Evolutionary conservation across 768 basidiomycete species (phyloP), one percentile per base, ranked within the genome.

Genomic region (Hemileccinum rubropunctum): DNA sequence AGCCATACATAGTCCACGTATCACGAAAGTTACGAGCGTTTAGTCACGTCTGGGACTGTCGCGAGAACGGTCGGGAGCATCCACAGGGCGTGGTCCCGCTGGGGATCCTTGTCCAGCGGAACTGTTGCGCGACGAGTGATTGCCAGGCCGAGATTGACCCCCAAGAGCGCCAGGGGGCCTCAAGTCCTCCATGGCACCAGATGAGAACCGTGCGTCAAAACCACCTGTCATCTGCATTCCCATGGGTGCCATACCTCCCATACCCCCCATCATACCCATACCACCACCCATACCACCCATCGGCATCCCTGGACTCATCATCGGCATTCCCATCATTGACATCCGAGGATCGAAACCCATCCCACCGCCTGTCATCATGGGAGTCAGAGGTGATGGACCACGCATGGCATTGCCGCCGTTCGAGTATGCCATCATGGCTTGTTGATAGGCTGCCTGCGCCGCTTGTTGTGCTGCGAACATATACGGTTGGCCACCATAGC

Each of bases 401-500:
- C 67, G 61, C 42, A 68, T 73, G n/a, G 71, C 77, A 51, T 75
- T 79, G 4, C 78, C 86, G n/a, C 87, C 89, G n/a, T 82, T 72
- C 12, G 88, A 89, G 49, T 84, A 86, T 15, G 84, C 80, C 76
- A 88, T 80, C 89, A 91, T 91, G 17, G 89, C 88, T 63, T 91
- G 88, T 63, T 91, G 91, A 68, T 92, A 93, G 0, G 91, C 91
- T 59, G 90, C 86, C 32, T 86, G 75, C 1, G 78, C 83, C 7
- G 88, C 88, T 60, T 89, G 87, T 53, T 89, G 88, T 14, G 91
- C 90, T 5, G 88, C 90, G 61, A 88, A 86, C 82, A 91, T 81
- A 58, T 90, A 88, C 52, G 89, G 88, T 23, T 85, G 86, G 59
- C 83, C 82, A 30, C 65, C 72, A 52, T 62, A 75, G 36, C 65